A percentile compares a stretch with the other conserved stretches of the same genome.
Conservation (phyloP, 1,139 yeast genomes). For the Suhomyces taliae region DNA sequence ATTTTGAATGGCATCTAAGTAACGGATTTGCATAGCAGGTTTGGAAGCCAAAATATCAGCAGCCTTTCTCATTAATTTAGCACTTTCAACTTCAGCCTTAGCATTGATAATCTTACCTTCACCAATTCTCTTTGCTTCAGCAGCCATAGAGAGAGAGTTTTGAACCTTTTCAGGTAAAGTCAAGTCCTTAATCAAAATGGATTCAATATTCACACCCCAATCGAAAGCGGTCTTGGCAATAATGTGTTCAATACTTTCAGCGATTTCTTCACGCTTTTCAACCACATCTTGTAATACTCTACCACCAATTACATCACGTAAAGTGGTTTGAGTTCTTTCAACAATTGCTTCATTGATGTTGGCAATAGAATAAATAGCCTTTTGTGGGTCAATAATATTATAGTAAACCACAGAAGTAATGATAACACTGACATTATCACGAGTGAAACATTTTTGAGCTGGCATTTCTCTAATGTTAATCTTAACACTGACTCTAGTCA, state of each 20-base stretch:
- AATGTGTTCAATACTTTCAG: conserved; percentile 61
- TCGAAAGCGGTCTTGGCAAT: conserved; percentile 63
- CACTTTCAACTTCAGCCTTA: conserved; percentile 74
- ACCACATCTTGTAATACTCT: conserved; percentile 70
- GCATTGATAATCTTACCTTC: conserved; percentile 78
- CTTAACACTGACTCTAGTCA: conserved; percentile 55
- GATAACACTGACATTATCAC: conserved; percentile 64
- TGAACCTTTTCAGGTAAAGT: conserved; percentile 58
- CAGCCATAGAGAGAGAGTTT: conserved; percentile 68
- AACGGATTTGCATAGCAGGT: conserved; percentile 79
- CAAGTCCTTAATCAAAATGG: conserved; percentile 69
- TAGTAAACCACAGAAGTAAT: conserved; percentile 69
- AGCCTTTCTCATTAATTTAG: conserved; percentile 76
- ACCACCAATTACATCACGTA: conserved; percentile 72
- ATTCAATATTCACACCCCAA: conserved; percentile 75
- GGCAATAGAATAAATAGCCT: conserved; percentile 60
- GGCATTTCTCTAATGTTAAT: conserved; percentile 67
- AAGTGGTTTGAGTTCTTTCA: conserved; percentile 74
- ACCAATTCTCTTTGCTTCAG: conserved; percentile 75
- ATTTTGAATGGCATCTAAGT: conserved; percentile 75
- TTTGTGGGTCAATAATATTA: conserved; percentile 68
- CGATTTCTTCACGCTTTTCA: conserved; percentile 74
- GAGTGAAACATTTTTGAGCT: conserved; percentile 66
- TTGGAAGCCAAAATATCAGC: conserved; percentile 75
- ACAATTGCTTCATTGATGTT: conserved; percentile 59